Conservation (phyloP, 257 asterid genomes). For the Ilex asprella region DNA sequence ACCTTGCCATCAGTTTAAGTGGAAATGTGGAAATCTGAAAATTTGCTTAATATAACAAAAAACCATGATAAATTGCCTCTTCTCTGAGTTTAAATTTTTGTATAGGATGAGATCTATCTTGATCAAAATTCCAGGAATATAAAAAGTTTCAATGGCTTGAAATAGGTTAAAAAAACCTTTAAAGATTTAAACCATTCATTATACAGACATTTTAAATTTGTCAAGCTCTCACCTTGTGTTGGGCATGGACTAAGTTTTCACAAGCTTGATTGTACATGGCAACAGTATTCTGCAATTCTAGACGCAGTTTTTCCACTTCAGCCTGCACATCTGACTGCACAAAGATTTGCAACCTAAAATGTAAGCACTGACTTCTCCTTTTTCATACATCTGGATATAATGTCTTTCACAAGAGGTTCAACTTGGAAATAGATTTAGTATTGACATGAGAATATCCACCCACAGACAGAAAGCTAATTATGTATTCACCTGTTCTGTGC, state of each 20-base stretch:
- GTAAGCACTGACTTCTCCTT: background rate
- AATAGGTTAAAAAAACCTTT: too few species aligned
- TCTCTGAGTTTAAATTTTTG: too few species aligned
- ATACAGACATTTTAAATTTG: conserved; percentile 8
- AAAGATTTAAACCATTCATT: background rate
- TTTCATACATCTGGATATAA: background rate
- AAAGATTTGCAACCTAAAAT: conserved; percentile 5
- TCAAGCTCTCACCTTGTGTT: conserved; percentile 45
- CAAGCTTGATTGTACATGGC: conserved; percentile 67
- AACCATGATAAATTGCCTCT: background rate
- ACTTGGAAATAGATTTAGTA: too few species aligned
- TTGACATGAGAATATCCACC: too few species aligned
- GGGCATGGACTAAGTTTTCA: conserved; percentile 56
- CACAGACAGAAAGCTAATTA: conserved; percentile 6
- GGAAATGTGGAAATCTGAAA: too few species aligned
- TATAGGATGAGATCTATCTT: background rate
- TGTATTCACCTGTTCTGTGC: conserved; percentile 43
- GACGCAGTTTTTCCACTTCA: conserved; percentile 56
- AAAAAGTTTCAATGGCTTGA: too few species aligned
- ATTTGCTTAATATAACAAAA: too few species aligned
- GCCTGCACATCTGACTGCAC: conserved; percentile 42
- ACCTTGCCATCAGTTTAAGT: too few species aligned
- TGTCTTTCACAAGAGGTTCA: too few species aligned
- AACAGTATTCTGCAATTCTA: conserved; percentile 52
- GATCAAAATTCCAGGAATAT: background rate